phyloP scores from a whole-genome alignment of 352 stramenopile genomes.

The Thalassiosira exigua region DNA sequence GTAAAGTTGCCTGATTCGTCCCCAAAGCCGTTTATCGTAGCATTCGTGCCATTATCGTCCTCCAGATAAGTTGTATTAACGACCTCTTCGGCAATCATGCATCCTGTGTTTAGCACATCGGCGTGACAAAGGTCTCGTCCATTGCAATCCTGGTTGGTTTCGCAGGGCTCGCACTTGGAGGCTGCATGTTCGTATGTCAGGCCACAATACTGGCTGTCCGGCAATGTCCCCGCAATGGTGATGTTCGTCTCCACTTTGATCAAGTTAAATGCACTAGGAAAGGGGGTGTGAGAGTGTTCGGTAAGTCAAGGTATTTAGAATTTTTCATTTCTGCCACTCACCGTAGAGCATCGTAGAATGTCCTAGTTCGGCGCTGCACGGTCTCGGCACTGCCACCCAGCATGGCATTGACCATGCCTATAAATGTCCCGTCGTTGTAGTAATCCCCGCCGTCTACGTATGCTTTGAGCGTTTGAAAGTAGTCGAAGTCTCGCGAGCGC shows the following conservation, averaged over 20 bases:
- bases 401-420: constrained; percentile 39
- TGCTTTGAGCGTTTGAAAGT: constrained; percentile 38
- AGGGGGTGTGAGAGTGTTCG: too few relatives aligned
- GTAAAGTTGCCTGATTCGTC: neutral
- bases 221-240: neutral
- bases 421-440: constrained; percentile 34
- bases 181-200: constrained; percentile 14
- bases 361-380: constrained; percentile 28
- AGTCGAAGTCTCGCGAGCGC: constrained; percentile 34
- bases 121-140: constrained; percentile 28
- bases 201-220: constrained; percentile 17
- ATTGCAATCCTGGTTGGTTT: constrained; percentile 19
- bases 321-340: too few relatives aligned
- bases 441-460: constrained; percentile 52
- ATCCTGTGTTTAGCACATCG: constrained; percentile 7
- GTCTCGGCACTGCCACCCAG: constrained; percentile 39
- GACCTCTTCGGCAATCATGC: neutral
- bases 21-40: neutral
- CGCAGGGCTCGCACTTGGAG: constrained; percentile 17
- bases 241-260: constrained; percentile 30
- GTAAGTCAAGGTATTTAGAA: too few relatives aligned
- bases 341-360: constrained; percentile 40
- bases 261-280: constrained; percentile 47
- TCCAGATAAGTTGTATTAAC: too few relatives aligned
- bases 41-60: neutral